These are phyloP conservation scores for Chrysosporium queenslandicum DNA, from an alignment of 2,329 filamentous ascomycete genomes.

Conservation along the genomic window DNA sequence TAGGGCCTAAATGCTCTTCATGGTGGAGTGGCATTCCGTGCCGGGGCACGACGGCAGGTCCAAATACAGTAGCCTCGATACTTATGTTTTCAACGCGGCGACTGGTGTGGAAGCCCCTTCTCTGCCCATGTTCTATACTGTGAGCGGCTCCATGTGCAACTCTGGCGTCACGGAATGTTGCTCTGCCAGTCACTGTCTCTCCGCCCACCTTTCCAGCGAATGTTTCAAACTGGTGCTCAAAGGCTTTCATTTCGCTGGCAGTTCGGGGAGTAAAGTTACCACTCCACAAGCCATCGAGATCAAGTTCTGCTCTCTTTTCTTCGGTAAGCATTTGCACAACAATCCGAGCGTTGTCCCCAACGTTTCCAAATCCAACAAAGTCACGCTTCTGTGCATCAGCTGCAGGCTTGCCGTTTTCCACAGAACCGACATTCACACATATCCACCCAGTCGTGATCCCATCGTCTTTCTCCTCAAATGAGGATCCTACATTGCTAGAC, in stretches of 20 bases:
- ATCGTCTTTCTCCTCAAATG: slow-evolving; percentile 56
- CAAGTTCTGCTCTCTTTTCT: slow-evolving; percentile 56
- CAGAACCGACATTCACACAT: slow-evolving; percentile 74
- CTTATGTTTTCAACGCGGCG: slow-evolving; percentile 12
- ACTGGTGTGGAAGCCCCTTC: slow-evolving; percentile 12
- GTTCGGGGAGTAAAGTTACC: slow-evolving; percentile 10
- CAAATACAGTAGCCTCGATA: not conserved
- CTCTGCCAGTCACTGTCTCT: slow-evolving; percentile 20
- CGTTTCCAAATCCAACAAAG: slow-evolving; percentile 67
- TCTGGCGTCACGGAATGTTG: slow-evolving; percentile 3
- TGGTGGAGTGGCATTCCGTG: not conserved
- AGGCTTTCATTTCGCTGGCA: not conserved
- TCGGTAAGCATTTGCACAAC: slow-evolving; percentile 65
- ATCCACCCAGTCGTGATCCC: slow-evolving; percentile 92
- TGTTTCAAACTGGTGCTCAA: slow-evolving; percentile 8
- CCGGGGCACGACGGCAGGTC: not conserved
- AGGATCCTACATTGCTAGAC: slow-evolving; percentile 58
- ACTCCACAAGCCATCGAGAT: slow-evolving; percentile 56
- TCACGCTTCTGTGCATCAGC: slow-evolving; percentile 10
- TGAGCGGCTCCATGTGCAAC: slow-evolving; percentile 15
- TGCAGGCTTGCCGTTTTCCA: slow-evolving; percentile 44
- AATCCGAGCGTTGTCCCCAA: slow-evolving; percentile 48
- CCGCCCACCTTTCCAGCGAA: slow-evolving; percentile 14
- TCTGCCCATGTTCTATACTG: slow-evolving; percentile 21
- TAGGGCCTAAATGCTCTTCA: not conserved